Conservation (phyloP, 192 early-diverging fungal species). For the Coemansia sp. region DNA sequence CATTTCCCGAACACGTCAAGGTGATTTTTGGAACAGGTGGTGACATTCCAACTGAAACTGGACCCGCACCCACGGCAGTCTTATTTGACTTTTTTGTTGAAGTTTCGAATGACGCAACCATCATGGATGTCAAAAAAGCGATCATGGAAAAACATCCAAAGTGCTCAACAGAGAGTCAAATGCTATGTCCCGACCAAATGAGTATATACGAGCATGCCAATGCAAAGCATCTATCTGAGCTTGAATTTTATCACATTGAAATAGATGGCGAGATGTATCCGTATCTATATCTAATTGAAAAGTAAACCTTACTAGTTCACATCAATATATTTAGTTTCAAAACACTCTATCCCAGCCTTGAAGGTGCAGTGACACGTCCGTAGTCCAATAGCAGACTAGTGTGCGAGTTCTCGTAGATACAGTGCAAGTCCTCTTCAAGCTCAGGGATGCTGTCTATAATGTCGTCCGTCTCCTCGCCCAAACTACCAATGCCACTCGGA, state of each 20-base stretch:
- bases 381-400: conserved; percentile 70
- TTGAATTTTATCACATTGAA: no score
- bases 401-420: conserved; percentile 62
- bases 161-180: background rate
- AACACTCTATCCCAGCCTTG: conserved; percentile 52
- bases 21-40: no score
- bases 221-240: background rate
- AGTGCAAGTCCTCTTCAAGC: conserved; percentile 64
- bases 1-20: no score
- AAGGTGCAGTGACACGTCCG: conserved; percentile 61
- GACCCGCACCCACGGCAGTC: no score
- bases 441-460: conserved; percentile 59
- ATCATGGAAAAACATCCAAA: background rate
- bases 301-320: no score
- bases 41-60: no score
- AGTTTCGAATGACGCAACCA: background rate
- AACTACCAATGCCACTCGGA: conserved; percentile 24
- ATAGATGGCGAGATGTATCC: no score
- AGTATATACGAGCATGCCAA: background rate
- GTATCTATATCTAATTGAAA: no score
- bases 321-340: background rate
- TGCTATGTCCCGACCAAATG: background rate
- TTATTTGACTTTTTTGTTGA: background rate
- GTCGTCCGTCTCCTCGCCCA: conserved; percentile 38
- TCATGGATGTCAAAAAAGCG: background rate